Evolutionary conservation across 2,329 filamentous ascomycete species (phyloP), one percentile per base, ranked within the genome.

Genomic region (Calonectria hawksworthii): DNA sequence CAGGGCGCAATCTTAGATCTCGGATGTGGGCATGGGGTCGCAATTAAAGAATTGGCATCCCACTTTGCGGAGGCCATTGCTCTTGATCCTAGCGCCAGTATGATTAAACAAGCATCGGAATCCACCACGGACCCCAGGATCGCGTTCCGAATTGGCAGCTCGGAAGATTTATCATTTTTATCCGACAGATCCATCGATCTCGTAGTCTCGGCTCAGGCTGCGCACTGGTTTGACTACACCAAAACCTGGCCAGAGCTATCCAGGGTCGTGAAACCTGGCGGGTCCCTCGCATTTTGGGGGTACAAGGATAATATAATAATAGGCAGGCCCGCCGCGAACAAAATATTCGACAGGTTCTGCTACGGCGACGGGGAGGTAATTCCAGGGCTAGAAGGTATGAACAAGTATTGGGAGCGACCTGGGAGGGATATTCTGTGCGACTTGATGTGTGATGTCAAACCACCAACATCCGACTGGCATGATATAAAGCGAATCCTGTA

Each of bases 141-240:
- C 69, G 82, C 83, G 0, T 92, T 90, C 78, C 85, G 82, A 2
- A 85, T 89, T 74, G 89, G 87, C 8, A 83, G 84, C 2, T 90
- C 91, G 1, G 92, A 94, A 79, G 85, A 90, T 68, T 82, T 93
- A 4, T 83, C 83, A 0, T 91, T 90, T 75, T 72, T 93, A 2
- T 68, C 81, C 0, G 87, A 89, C 72, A 84, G 81, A 7, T 87
- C 85, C 5, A 82, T 93, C 1, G 92, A 94, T 80, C 83, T 88
- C 78, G 85, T 84, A 7, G 86, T 89, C 21, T 84, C 87, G 6
- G 88, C 86, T 10, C 92, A 94, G 79, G 88, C 92, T 10, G 91
- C 92, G 51, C 92, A 94, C 81, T 94, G 92, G 92, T 94, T 94
- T 82, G 88, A 93, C 81, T 91, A 90, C 79, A 51, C 75, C 10